Conservation (phyloP, 2,329 filamentous ascomycete species). For the Penicillium olsonii region DNA sequence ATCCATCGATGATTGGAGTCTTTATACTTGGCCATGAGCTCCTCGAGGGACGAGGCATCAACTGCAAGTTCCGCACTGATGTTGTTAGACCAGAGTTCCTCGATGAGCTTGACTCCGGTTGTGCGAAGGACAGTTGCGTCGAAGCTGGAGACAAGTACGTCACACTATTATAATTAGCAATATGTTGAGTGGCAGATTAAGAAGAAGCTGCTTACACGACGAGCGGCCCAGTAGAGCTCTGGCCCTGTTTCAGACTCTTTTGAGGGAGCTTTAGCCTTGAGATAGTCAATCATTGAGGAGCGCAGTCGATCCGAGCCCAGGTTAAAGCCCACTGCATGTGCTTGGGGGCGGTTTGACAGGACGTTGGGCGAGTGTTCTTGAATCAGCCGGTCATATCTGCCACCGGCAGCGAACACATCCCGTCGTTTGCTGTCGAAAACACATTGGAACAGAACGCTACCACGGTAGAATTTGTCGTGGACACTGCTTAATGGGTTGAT, state of each 20-base stretch:
- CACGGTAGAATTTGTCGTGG: conserved; percentile 86
- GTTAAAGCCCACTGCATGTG: conserved; percentile 89
- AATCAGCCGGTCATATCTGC: conserved; percentile 88
- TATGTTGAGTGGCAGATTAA: background rate
- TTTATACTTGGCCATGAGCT: conserved; percentile 65
- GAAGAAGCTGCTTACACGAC: conserved; percentile 55
- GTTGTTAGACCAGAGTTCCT: conserved; percentile 76
- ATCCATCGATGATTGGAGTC: conserved; percentile 86
- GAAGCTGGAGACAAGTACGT: conserved; percentile 87
- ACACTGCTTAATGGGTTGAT: conserved; percentile 82
- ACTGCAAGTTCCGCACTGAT: conserved; percentile 86
- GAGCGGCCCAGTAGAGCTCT: conserved; percentile 60
- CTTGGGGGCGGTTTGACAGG: conserved; percentile 62
- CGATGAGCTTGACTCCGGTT: conserved; percentile 73
- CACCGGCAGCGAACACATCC: conserved; percentile 89
- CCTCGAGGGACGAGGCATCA: conserved; percentile 76
- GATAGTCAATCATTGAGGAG: conserved; percentile 58
- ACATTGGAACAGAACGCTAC: conserved; percentile 86
- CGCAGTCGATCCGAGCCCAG: conserved; percentile 83
- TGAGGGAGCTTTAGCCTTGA: conserved; percentile 58
- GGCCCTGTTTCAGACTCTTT: conserved; percentile 70
- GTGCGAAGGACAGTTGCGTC: conserved; percentile 75
- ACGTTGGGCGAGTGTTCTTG: conserved; percentile 76
- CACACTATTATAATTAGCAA: conserved; percentile 58
- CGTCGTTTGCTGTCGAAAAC: conserved; percentile 78